Base-by-base conservation (phyloP, 805 yeast genomes). In the Yarrowia sp. region DNA sequence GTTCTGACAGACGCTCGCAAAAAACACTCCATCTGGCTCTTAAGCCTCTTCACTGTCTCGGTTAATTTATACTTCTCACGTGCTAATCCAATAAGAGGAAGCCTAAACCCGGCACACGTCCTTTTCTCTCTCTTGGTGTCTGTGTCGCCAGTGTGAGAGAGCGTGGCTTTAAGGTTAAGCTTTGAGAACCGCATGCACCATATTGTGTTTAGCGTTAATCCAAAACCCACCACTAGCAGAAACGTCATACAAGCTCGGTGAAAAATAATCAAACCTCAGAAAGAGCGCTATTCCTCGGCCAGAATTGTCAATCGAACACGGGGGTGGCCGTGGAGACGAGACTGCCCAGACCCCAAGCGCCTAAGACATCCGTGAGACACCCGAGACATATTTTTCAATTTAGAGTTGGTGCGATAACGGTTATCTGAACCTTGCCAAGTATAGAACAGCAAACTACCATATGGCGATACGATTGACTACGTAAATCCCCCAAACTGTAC, bases 381-480 rank as follows among this genome's bases (percentile, higher is more conserved):
- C 35, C 59, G 48, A 41, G 48, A 56, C 63, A 56, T 15, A 26
- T 41, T 41, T 41, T 56, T 56, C 48, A 56, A 41, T 26, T 22
- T 56, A 41, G 8, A 26, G 48, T 56, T 56, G 5, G 11, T 15
- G 22, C 48, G 63, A 56, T 56, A 56, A 56, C 63, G 63, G 63
- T 56, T 56, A 56, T 56, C 63, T 56, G 63, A 56, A 56, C 63
- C 63, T 56, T 56, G 63, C 63, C 63, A 42, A 42, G 46, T 56
- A 56, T 56, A 42, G 63, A 56, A 41, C 63, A 56, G 63, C 63
- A 56, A 41, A 49, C 53, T 32, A 49, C 61, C 36, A 40, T 26
- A 26, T 26, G 32, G 15, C n/a, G 8, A 32, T 5, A 15, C 36
- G 53, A 32, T 22, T 46, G 15, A 45, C 32, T n/a, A 43, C 46